Percentiles rank a stretch among this genome's conserved stretches.
Evolutionary conservation across 768 basidiomycete species (phyloP).

Genomic region (Neoboletus magnificus): DNA sequence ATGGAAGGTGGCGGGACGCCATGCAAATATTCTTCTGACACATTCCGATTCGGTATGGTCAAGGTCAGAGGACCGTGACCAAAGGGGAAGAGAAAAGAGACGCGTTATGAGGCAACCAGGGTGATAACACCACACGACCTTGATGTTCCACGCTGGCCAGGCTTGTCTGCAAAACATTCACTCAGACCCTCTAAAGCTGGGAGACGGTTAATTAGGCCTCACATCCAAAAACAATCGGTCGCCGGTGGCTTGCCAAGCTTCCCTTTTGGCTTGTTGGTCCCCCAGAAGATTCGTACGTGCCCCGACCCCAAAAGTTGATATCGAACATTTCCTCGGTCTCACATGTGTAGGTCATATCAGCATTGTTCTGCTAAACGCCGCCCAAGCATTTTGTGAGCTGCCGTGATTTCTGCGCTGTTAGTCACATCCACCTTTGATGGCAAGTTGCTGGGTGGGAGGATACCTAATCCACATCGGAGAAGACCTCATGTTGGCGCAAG

Average conservation of each 20-base stretch:
- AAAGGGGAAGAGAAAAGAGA: not conserved
- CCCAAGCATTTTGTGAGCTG: not conserved
- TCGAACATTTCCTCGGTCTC: not conserved
- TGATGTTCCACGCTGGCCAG: too few species aligned
- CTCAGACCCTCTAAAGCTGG: not conserved
- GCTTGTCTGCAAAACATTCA: not conserved
- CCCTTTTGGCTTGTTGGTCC: not conserved
- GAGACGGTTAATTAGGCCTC: too few species aligned
- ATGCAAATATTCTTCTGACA: not conserved
- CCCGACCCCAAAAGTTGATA: not conserved
- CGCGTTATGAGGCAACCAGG: not conserved
- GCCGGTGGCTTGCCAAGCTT: not conserved
- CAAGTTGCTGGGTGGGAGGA: not conserved
- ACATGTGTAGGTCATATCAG: not conserved
- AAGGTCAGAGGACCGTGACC: not conserved
- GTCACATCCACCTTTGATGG: not conserved
- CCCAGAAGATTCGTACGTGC: not conserved
- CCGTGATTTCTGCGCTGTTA: not conserved
- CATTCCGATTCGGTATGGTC: not conserved
- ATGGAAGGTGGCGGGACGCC: not conserved
- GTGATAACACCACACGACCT: too few species aligned
- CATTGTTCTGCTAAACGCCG: not conserved
- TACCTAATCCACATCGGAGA: conserved; percentile 10
- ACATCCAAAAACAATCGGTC: not conserved
- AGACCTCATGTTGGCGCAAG: conserved; percentile 32